Conservation (phyloP, 2,329 filamentous ascomycete species). For the Teratosphaeria destructans region DNA sequence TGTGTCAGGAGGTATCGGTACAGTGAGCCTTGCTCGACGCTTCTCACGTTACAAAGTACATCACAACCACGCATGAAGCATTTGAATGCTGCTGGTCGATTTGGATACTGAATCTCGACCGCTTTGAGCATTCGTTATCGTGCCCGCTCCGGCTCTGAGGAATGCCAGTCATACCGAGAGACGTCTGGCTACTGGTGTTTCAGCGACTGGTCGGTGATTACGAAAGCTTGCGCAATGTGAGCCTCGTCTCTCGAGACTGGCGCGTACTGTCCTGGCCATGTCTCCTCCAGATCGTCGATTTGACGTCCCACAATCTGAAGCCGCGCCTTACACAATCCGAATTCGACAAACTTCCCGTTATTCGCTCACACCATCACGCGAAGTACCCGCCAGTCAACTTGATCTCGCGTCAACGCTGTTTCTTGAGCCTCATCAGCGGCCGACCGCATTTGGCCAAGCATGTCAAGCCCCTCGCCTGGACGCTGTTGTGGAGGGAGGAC, state of each 20-base stretch:
- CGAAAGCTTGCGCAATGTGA: slow-evolving; percentile 1
- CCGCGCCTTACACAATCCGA: neutral
- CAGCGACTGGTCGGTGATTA: slow-evolving; percentile 3
- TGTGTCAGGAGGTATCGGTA: too few species aligned
- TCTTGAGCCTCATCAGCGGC: slow-evolving; percentile 3
- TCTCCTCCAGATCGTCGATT: slow-evolving; percentile 4
- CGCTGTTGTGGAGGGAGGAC: slow-evolving; percentile 4
- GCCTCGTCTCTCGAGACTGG: slow-evolving; percentile 4
- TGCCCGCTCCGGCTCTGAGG: neutral
- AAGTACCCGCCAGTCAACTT: slow-evolving; percentile 3
- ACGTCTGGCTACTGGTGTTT: slow-evolving; percentile 4
- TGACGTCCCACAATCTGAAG: slow-evolving; percentile 7
- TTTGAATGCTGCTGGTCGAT: neutral
- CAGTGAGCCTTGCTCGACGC: too few species aligned
- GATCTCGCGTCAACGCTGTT: slow-evolving; percentile 5
- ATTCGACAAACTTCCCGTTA: neutral
- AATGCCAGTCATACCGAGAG: neutral
- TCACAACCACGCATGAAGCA: too few species aligned
- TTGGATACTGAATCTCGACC: neutral
- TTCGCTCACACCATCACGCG: slow-evolving; percentile 3
- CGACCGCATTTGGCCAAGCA: slow-evolving; percentile 3
- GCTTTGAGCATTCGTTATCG: too few species aligned
- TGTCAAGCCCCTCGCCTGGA: slow-evolving; percentile 7
- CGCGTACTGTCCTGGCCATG: slow-evolving; percentile 1
- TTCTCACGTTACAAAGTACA: too few species aligned